Evolutionary conservation across 805 yeast genomes (phyloP).

Genomic region (Suhomyces sp.): DNA sequence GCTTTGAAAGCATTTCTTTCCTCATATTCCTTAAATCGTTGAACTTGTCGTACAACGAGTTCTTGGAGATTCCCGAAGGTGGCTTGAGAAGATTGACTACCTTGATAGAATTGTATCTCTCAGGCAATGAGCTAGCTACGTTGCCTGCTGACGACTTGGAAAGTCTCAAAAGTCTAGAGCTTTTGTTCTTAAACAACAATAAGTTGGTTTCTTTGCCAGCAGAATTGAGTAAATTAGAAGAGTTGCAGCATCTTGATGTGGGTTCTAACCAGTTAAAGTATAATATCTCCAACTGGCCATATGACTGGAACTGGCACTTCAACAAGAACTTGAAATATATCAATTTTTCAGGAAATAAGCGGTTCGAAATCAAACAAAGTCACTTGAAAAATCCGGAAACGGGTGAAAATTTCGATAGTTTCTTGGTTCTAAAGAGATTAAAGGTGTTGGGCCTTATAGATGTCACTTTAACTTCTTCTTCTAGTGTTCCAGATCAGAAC

Average conservation of each 20-base stretch:
- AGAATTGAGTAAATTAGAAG: slow-evolving; percentile 67
- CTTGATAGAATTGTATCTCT: slow-evolving; percentile 64
- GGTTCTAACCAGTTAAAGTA: slow-evolving; percentile 89
- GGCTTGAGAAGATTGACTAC: slow-evolving; percentile 53
- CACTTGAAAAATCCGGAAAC: slow-evolving; percentile 53
- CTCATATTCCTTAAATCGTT: slow-evolving; percentile 57
- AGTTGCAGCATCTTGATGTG: slow-evolving; percentile 74
- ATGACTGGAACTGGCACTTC: slow-evolving; percentile 97
- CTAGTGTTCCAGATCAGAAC: slow-evolving; percentile 84
- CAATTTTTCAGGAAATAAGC: slow-evolving; percentile 88
- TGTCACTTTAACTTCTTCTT: slow-evolving; percentile 86
- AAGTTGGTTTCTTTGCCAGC: slow-evolving; percentile 85
- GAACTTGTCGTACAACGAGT: slow-evolving; percentile 80
- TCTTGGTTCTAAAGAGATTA: slow-evolving; percentile 59
- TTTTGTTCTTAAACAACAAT: slow-evolving; percentile 76
- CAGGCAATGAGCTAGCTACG: slow-evolving; percentile 78
- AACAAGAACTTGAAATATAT: slow-evolving; percentile 72
- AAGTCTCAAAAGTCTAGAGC: slow-evolving; percentile 51
- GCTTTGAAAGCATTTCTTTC: slow-evolving; percentile 63
- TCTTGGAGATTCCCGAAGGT: slow-evolving; percentile 80
- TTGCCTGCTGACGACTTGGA: slow-evolving; percentile 87
- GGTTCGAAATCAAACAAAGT: slow-evolving; percentile 80
- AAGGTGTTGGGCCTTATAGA: slow-evolving; percentile 86
- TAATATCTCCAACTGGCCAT: slow-evolving; percentile 90
- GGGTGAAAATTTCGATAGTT: slow-evolving; percentile 66